Evolutionary conservation across 257 asterid genomes (phyloP).

Genomic region (Capsicum chinense): DNA sequence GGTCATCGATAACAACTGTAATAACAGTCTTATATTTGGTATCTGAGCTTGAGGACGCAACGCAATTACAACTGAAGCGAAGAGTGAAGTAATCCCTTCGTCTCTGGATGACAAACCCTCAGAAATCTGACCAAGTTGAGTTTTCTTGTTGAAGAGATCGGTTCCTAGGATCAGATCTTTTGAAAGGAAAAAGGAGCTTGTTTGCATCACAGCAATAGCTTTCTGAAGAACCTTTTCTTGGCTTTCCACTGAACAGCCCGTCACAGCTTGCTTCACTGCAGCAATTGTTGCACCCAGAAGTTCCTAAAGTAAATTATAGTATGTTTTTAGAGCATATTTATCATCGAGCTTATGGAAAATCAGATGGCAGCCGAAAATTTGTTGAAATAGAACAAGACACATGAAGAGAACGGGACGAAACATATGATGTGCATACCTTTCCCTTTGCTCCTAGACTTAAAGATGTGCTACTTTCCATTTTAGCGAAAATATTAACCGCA

Average conservation of each 20-base stretch:
- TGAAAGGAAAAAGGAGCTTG: constrained; percentile 44
- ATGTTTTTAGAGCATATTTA: constrained; percentile 1
- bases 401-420: background rate
- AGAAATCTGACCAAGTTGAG: constrained; percentile 37
- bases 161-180: constrained; percentile 36
- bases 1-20: constrained; percentile 57
- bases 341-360: background rate
- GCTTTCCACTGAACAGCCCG: constrained; percentile 60
- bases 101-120: constrained; percentile 48
- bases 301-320: constrained; percentile 46
- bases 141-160: constrained; percentile 18
- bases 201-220: constrained; percentile 55
- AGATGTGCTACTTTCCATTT: constrained; percentile 49
- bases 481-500: constrained; percentile 65
- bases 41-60: constrained; percentile 72
- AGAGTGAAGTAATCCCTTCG: constrained; percentile 70
- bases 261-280: constrained; percentile 82
- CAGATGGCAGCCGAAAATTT: constrained; percentile 1
- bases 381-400: background rate
- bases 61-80: constrained; percentile 79
- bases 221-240: constrained; percentile 68
- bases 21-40: constrained; percentile 58
- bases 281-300: constrained; percentile 66
- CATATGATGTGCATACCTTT: constrained; percentile 39
- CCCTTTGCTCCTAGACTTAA: constrained; percentile 45